A percentile compares a stretch with the other conserved stretches of the same genome.
phyloP scores from a whole-genome alignment of 345 rosid genomes.

The Lumnitzera racemosa region DNA sequence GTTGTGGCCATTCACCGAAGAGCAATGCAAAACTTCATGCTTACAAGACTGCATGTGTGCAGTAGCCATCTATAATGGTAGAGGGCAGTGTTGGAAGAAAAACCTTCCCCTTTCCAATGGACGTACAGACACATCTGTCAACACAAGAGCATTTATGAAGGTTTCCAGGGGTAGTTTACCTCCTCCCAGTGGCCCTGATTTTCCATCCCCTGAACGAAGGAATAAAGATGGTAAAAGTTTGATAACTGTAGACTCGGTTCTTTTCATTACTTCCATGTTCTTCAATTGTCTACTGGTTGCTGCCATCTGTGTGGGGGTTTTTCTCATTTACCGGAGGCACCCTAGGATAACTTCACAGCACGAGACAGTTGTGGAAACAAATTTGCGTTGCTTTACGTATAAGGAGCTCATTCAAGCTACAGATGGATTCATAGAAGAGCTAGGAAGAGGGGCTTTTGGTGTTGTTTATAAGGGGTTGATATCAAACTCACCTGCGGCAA shows the following conservation, averaged over 20 bases:
- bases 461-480: conserved; percentile 29
- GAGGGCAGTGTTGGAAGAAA: conserved; percentile 19
- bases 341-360: not conserved
- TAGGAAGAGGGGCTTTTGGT: conserved; percentile 39
- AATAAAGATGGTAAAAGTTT: not conserved
- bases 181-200: not conserved
- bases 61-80: conserved; percentile 7
- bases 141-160: conserved; percentile 16
- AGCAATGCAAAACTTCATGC: conserved; percentile 26
- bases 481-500: conserved; percentile 13
- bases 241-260: conserved; percentile 1
- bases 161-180: conserved; percentile 2
- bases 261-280: conserved; percentile 22
- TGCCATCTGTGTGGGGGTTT: conserved; percentile 8
- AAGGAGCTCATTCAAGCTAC: conserved; percentile 29
- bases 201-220: not conserved
- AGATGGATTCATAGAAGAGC: conserved; percentile 21
- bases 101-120: conserved; percentile 33
- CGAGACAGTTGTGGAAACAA: conserved; percentile 2
- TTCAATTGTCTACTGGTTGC: conserved; percentile 10
- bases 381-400: conserved; percentile 19
- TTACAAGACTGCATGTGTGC: conserved; percentile 33
- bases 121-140: not conserved
- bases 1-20: conserved; percentile 6
- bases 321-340: conserved; percentile 9